Evolutionary conservation across 2,329 filamentous ascomycete genomes (phyloP).

Genomic region (Bisporella sp.): DNA sequence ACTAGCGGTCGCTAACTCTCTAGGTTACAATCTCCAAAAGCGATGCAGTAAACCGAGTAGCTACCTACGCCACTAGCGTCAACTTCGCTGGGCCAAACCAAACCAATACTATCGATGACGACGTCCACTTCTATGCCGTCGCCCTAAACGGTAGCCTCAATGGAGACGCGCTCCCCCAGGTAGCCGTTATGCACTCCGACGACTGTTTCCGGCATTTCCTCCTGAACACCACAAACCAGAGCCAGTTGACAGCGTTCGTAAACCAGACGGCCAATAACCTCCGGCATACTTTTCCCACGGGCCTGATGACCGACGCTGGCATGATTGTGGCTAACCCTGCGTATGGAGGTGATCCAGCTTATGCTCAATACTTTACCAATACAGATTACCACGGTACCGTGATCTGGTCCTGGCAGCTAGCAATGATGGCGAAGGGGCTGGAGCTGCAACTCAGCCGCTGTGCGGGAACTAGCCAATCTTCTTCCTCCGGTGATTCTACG

Average conservation of each 20-base stretch:
- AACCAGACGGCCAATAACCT: slow-evolving; percentile 52
- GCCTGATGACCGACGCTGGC: slow-evolving; percentile 48
- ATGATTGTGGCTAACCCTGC: slow-evolving; percentile 56
- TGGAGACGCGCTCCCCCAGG: slow-evolving; percentile 35
- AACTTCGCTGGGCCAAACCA: slow-evolving; percentile 38
- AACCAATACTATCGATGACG: slow-evolving; percentile 32
- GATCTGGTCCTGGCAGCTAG: slow-evolving; percentile 57
- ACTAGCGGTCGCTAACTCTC: too few relatives aligned
- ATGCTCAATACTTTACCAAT: slow-evolving; percentile 47
- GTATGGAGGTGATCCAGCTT: slow-evolving; percentile 39
- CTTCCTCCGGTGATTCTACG: not conserved
- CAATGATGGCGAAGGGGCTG: slow-evolving; percentile 57
- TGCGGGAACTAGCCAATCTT: not conserved
- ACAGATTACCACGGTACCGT: slow-evolving; percentile 57
- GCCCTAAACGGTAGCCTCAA: slow-evolving; percentile 42
- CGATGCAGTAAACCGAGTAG: slow-evolving; percentile 39
- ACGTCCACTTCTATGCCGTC: slow-evolving; percentile 48
- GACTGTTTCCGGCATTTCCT: slow-evolving; percentile 58
- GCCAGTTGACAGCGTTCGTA: slow-evolving; percentile 48
- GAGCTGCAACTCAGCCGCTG: slow-evolving; percentile 51
- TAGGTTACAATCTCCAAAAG: slow-evolving; percentile 29
- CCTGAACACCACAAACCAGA: slow-evolving; percentile 50
- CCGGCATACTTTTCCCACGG: slow-evolving; percentile 49
- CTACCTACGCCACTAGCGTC: slow-evolving; percentile 37
- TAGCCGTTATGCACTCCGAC: slow-evolving; percentile 56